These are phyloP conservation scores for Cercospora zeina DNA, from an alignment of 2,329 filamentous ascomycete genomes.

Conservation along the genomic window DNA sequence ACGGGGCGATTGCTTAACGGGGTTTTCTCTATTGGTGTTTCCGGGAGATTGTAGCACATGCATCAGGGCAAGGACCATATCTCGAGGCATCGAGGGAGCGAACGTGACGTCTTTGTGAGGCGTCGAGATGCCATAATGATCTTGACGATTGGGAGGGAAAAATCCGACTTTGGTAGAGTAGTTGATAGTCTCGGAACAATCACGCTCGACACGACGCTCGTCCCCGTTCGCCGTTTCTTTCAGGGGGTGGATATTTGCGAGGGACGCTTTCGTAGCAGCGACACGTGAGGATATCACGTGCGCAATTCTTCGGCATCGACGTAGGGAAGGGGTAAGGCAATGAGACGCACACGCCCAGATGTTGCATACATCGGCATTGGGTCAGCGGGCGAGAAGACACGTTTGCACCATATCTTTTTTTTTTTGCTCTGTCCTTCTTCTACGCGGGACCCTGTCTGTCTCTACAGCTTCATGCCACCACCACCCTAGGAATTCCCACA, in stretches of 20 bases:
- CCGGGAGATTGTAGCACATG: background rate
- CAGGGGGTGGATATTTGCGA: background rate
- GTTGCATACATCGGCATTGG: no score
- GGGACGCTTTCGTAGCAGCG: no score
- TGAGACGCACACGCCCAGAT: no score
- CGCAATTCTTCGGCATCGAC: no score
- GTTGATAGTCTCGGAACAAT: background rate
- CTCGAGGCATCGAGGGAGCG: background rate
- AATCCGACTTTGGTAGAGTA: background rate
- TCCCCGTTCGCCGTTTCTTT: background rate
- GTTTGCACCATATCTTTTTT: no score
- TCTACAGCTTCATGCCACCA: background rate
- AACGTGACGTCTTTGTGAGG: background rate
- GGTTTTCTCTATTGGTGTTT: background rate
- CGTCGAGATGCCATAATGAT: constrained; percentile 6
- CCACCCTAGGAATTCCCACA: background rate
- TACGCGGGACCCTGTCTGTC: no score
- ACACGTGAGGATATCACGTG: no score
- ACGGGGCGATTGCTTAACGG: constrained; percentile 20
- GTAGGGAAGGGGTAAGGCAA: no score
- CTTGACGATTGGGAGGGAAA: background rate
- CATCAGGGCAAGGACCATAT: background rate
- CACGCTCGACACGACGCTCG: background rate
- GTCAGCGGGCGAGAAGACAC: no score
- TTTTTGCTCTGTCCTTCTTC: no score